These are phyloP conservation scores for Lactifluus echinatus DNA, from an alignment of 768 basidiomycete species.

Conservation along the genomic window DNA sequence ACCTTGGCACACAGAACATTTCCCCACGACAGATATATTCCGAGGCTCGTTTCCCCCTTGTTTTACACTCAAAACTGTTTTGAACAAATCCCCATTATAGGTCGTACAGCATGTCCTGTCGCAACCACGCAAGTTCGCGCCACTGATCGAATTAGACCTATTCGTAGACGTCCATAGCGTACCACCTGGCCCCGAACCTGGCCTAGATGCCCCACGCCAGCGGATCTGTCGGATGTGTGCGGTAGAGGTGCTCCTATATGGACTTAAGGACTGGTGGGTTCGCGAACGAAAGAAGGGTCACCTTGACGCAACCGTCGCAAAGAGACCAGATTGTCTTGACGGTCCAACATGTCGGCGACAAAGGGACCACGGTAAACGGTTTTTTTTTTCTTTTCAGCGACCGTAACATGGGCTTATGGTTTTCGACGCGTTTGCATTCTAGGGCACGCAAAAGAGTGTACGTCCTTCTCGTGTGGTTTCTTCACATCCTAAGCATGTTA, in stretches of 20 bases:
- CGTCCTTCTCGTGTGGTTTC: slow-evolving; percentile 23
- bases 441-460: slow-evolving; percentile 76
- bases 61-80: slow-evolving; percentile 17
- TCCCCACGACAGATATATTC: slow-evolving; percentile 68
- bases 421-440: background rate
- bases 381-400: too few relatives aligned
- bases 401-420: background rate
- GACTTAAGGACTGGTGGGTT: slow-evolving; percentile 77
- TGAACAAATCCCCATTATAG: slow-evolving; percentile 31
- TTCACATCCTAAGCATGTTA: background rate
- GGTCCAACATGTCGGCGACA: slow-evolving; percentile 53
- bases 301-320: slow-evolving; percentile 44
- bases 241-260: slow-evolving; percentile 65
- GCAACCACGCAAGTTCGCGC: slow-evolving; percentile 53
- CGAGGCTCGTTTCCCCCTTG: slow-evolving; percentile 37
- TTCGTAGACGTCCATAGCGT: slow-evolving; percentile 63
- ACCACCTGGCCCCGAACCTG: slow-evolving; percentile 44
- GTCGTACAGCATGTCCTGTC: slow-evolving; percentile 52
- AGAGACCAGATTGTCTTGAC: slow-evolving; percentile 60
- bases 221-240: slow-evolving; percentile 67
- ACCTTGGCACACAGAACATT: slow-evolving; percentile 52
- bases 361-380: slow-evolving; percentile 58
- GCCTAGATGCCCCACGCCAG: slow-evolving; percentile 48
- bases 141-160: slow-evolving; percentile 60
- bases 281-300: slow-evolving; percentile 65